phyloP scores from a whole-genome alignment of 2,329 filamentous ascomycete species.

The Gnomoniopsis sp. region DNA sequence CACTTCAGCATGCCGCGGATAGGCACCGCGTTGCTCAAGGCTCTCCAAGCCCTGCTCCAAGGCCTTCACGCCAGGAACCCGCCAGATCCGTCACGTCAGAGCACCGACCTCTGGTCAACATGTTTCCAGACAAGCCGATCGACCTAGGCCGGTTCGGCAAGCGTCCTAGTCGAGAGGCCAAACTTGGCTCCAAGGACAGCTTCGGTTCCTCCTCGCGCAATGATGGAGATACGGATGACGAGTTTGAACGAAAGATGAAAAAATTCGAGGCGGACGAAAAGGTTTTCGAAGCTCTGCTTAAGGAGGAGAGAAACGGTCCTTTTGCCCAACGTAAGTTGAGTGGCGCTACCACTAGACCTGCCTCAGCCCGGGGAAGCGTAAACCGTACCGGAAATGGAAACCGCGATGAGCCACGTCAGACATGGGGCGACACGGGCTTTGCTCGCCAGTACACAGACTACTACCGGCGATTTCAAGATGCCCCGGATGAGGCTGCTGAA shows the following conservation, averaged over 20 bases:
- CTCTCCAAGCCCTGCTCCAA: conserved; percentile 50
- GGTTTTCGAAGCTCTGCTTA: conserved; percentile 22
- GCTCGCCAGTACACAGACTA: not conserved
- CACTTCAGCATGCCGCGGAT: conserved; percentile 20
- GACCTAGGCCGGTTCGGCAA: conserved; percentile 21
- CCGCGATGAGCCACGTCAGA: conserved; percentile 23
- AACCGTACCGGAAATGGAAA: conserved; percentile 26
- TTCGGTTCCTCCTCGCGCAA: conserved; percentile 17
- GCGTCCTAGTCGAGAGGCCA: conserved; percentile 17
- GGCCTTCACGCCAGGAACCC: conserved; percentile 33
- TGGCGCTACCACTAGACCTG: conserved; percentile 34
- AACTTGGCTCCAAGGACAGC: conserved; percentile 16
- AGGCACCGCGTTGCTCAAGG: conserved; percentile 30
- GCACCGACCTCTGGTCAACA: conserved; percentile 3
- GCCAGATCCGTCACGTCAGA: not conserved
- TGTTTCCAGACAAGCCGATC: conserved; percentile 23
- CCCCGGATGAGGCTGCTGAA: conserved; percentile 5
- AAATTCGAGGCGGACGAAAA: conserved; percentile 26
- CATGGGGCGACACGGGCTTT: conserved; percentile 17
- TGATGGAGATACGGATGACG: conserved; percentile 25
- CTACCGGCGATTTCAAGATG: not conserved
- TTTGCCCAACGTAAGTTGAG: conserved; percentile 33
- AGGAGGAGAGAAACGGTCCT: conserved; percentile 27
- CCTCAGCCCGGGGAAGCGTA: conserved; percentile 29
- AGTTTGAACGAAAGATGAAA: conserved; percentile 29